Conservation (phyloP, 257 asterid genomes). For the Jaltomata sinuosa region DNA sequence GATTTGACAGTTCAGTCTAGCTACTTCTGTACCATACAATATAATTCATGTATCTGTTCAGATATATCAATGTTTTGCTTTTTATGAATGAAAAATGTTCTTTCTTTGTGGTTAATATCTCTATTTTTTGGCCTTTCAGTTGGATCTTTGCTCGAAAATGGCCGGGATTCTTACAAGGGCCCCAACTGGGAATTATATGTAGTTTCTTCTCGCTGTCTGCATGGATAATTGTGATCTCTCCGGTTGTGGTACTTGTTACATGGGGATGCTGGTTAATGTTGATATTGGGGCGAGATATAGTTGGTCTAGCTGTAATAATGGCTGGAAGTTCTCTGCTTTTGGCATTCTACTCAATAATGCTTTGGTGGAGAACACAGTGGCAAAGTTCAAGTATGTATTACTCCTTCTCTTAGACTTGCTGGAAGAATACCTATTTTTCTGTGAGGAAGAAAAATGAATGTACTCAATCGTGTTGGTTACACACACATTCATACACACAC, state of each 20-base stretch:
- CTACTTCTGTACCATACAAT: not conserved
- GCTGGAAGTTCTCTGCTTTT: slow-evolving; percentile 89
- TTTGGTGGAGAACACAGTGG: slow-evolving; percentile 99
- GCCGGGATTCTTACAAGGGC: slow-evolving; percentile 82
- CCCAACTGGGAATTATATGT: slow-evolving; percentile 78
- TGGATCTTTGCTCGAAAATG: slow-evolving; percentile 99
- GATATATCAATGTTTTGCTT: not conserved
- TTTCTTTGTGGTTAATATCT: slow-evolving; percentile 8
- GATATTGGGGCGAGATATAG: slow-evolving; percentile 87
- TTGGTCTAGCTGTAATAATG: slow-evolving; percentile 98
- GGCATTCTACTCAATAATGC: slow-evolving; percentile 95
- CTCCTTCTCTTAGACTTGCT: not conserved
- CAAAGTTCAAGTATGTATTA: slow-evolving; percentile 95
- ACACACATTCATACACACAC: not conserved
- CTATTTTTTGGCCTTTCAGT: slow-evolving; percentile 38
- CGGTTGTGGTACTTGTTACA: slow-evolving; percentile 60
- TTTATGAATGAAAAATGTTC: not conserved
- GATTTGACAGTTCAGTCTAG: not conserved
- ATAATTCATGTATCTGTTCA: not conserved
- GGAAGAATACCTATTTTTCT: not conserved
- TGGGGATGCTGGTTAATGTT: slow-evolving; percentile 96
- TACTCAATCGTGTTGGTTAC: not conserved
- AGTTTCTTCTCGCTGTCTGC: slow-evolving; percentile 66
- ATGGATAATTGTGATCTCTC: slow-evolving; percentile 85
- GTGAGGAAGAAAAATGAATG: not conserved